Evolutionary conservation across 2,329 filamentous ascomycete genomes (phyloP).

Genomic region (Sarocladium brachiariae): DNA sequence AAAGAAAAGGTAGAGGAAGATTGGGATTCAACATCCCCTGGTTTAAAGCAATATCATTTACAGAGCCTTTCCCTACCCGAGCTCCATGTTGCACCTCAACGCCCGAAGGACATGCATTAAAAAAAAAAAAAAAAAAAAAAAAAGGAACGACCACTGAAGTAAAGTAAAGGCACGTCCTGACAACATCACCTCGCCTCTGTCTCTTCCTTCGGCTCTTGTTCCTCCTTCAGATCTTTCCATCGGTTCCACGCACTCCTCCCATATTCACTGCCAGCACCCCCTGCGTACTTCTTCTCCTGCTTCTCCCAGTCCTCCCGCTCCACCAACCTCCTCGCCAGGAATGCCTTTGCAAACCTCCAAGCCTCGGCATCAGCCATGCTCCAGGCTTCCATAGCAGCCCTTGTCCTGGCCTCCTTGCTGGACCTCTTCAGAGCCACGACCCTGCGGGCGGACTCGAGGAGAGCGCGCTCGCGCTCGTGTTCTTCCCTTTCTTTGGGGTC

Average conservation of each 20-base stretch:
- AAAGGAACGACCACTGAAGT: background rate
- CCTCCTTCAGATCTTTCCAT: constrained; percentile 25
- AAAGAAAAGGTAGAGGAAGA: background rate
- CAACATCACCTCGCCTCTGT: background rate
- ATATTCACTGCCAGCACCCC: constrained; percentile 50
- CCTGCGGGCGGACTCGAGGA: constrained; percentile 42
- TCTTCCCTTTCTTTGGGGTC: background rate
- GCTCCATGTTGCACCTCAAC: too few relatives aligned
- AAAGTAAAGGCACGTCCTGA: background rate
- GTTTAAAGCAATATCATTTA: background rate
- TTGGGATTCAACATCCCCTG: constrained; percentile 13
- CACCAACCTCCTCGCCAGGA: constrained; percentile 52
- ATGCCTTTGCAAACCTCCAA: constrained; percentile 69
- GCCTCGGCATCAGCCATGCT: constrained; percentile 68
- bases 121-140: background rate
- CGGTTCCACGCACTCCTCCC: constrained; percentile 29
- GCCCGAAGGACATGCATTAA: too few relatives aligned
- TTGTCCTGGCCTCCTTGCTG: constrained; percentile 37
- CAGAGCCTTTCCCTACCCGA: too few relatives aligned
- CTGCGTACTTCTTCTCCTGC: constrained; percentile 58
- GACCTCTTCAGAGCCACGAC: constrained; percentile 42
- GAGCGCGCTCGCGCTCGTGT: constrained; percentile 37
- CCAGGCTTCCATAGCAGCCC: constrained; percentile 55
- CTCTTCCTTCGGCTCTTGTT: background rate
- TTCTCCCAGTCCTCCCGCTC: constrained; percentile 65